These are phyloP conservation scores for Fusarium caatingaense DNA, from an alignment of 2,329 filamentous ascomycete genomes.

Conservation along the genomic window DNA sequence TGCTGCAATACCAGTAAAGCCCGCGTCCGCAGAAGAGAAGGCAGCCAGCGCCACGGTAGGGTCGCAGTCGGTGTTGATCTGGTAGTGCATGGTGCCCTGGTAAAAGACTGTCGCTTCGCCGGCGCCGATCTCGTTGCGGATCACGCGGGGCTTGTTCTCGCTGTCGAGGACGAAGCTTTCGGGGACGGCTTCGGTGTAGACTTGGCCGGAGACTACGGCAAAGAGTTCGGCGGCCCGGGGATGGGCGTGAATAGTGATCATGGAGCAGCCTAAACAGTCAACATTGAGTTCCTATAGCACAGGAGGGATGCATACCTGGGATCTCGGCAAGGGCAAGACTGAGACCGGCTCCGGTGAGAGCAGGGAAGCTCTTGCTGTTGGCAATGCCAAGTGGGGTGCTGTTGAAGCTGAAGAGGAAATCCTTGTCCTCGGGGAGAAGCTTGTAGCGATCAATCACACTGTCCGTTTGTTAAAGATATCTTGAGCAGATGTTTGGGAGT, in stretches of 20 bases:
- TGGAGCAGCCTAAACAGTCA: slow-evolving; percentile 57
- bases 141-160: slow-evolving; percentile 55
- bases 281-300: fast-evolving
- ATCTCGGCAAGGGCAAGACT: slow-evolving; percentile 64
- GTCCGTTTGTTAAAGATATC: neutral
- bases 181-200: slow-evolving; percentile 63
- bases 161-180: slow-evolving; percentile 58
- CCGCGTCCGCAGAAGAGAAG: slow-evolving; percentile 64
- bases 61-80: slow-evolving; percentile 66
- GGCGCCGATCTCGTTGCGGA: slow-evolving; percentile 54
- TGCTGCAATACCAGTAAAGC: slow-evolving; percentile 60
- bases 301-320: slow-evolving; percentile 43
- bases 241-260: slow-evolving; percentile 67
- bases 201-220: slow-evolving; percentile 59
- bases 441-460: slow-evolving; percentile 55
- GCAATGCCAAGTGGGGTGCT: slow-evolving; percentile 54
- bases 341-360: slow-evolving; percentile 62
- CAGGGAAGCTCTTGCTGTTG: slow-evolving; percentile 67
- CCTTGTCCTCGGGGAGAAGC: slow-evolving; percentile 57
- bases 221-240: slow-evolving; percentile 65
- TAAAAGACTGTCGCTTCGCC: slow-evolving; percentile 65
- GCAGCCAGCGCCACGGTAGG: slow-evolving; percentile 61
- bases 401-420: slow-evolving; percentile 64
- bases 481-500: fast-evolving
- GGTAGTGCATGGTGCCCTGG: slow-evolving; percentile 64